Evolutionary conservation across 805 yeast species (phyloP).

Genomic region (Kurtzmaniella cleridarum): DNA sequence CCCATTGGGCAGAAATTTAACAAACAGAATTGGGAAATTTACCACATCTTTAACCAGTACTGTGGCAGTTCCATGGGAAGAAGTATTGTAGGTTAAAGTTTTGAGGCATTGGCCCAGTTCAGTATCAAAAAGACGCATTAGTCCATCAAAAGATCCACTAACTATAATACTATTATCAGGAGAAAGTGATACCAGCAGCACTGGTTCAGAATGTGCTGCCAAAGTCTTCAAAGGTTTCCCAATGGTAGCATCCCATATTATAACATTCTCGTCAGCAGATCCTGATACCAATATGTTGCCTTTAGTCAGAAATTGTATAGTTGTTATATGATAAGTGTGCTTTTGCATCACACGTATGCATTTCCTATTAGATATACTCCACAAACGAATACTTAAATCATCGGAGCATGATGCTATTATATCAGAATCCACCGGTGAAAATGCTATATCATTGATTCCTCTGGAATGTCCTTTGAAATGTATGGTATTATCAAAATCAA

Average conservation of each 20-base stretch:
- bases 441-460: constrained; percentile 72
- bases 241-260: constrained; percentile 78
- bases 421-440: constrained; percentile 64
- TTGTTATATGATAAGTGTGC: constrained; percentile 80
- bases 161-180: constrained; percentile 78
- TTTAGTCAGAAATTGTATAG: constrained; percentile 61
- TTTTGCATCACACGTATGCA: constrained; percentile 54
- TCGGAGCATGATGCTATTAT: constrained; percentile 83
- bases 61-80: constrained; percentile 54
- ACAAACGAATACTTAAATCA: constrained; percentile 72
- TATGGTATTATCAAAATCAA: too few species aligned
- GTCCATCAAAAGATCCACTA: constrained; percentile 88
- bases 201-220: constrained; percentile 91
- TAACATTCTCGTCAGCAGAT: constrained; percentile 83
- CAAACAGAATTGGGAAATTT: constrained; percentile 69
- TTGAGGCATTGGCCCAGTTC: constrained; percentile 88
- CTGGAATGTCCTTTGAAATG: constrained; percentile 48
- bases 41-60: constrained; percentile 47
- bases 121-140: constrained; percentile 83
- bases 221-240: constrained; percentile 72
- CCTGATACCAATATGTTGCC: constrained; percentile 81
- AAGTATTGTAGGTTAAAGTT: constrained; percentile 72
- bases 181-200: constrained; percentile 67
- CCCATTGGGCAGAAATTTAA: constrained; percentile 75
- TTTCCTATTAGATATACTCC: constrained; percentile 53